These are phyloP conservation scores for Elsinoe perseae DNA, from an alignment of 2,329 filamentous ascomycete genomes.

Conservation along the genomic window DNA sequence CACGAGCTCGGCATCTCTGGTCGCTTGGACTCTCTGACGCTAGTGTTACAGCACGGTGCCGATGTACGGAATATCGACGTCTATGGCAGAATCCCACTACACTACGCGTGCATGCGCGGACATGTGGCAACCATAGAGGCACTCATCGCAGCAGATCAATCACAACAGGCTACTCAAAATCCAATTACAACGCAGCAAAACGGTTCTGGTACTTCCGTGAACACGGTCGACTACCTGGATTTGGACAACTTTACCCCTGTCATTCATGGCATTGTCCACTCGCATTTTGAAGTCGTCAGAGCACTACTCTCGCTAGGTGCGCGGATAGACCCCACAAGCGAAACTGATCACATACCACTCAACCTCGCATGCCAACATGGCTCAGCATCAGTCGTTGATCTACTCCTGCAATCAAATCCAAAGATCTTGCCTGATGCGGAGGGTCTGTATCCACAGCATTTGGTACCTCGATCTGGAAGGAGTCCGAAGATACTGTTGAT, in stretches of 20 bases:
- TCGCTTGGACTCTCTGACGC: conserved; percentile 66
- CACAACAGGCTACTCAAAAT: background rate
- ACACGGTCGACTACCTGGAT: conserved; percentile 80
- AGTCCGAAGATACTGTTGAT: conserved; percentile 71
- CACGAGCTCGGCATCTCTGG: conserved; percentile 97
- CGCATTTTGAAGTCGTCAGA: conserved; percentile 71
- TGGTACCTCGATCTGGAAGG: conserved; percentile 83
- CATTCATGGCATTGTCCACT: conserved; percentile 89
- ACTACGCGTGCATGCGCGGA: conserved; percentile 95
- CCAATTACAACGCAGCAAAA: background rate
- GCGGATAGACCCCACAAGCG: conserved; percentile 76
- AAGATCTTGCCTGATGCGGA: conserved; percentile 88
- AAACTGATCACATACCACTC: conserved; percentile 85
- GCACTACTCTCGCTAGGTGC: conserved; percentile 68
- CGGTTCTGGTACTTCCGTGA: conserved; percentile 19
- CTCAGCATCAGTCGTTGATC: conserved; percentile 72
- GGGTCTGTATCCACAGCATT: conserved; percentile 91
- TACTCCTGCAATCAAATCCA: conserved; percentile 73
- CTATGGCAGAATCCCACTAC: conserved; percentile 85
- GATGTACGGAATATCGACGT: conserved; percentile 78
- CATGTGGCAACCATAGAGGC: conserved; percentile 73
- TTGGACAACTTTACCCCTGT: conserved; percentile 96
- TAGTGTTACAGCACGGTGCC: conserved; percentile 67
- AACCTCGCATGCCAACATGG: conserved; percentile 94
- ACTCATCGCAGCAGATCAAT: conserved; percentile 50